Conservation (phyloP, 352 stramenopile species). For the Globisporangium sylvaticum region DNA sequence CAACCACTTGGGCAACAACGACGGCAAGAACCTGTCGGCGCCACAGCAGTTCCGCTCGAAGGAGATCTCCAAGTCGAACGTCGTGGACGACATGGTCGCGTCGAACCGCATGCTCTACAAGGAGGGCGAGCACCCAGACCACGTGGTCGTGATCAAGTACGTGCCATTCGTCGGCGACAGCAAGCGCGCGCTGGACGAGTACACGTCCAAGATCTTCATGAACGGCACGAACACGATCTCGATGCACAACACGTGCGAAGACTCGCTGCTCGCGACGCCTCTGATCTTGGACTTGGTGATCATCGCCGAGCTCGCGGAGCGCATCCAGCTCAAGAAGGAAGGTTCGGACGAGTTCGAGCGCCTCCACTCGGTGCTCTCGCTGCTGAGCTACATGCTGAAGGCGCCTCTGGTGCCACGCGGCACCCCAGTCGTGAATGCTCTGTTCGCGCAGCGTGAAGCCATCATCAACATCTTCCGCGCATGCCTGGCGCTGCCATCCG, state of each 20-base stretch:
- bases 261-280: slow-evolving; percentile 97
- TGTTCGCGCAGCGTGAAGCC: slow-evolving; percentile 97
- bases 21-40: slow-evolving; percentile 98
- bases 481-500: slow-evolving; percentile 94
- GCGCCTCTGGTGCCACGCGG: slow-evolving; percentile 97
- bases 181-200: slow-evolving; percentile 99
- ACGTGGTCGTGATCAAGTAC: slow-evolving; percentile 99
- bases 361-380: slow-evolving; percentile 96
- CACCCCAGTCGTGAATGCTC: slow-evolving; percentile 97
- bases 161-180: slow-evolving; percentile 98
- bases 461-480: slow-evolving; percentile 98
- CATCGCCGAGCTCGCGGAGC: slow-evolving; percentile 96
- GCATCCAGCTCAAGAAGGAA: slow-evolving; percentile 94
- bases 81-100: slow-evolving; percentile 98
- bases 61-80: slow-evolving; percentile 99
- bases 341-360: slow-evolving; percentile 87
- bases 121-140: slow-evolving; percentile 97
- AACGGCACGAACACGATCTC: slow-evolving; percentile 99
- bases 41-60: slow-evolving; percentile 99
- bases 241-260: slow-evolving; percentile 99
- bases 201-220: slow-evolving; percentile 99
- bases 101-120: slow-evolving; percentile 98
- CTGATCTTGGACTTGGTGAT: slow-evolving; percentile 99
- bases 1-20: slow-evolving; percentile 99
- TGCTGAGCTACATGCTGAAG: slow-evolving; percentile 99